Conservation (phyloP, 75 land plant genomes). For the Cupressus sempervirens region DNA sequence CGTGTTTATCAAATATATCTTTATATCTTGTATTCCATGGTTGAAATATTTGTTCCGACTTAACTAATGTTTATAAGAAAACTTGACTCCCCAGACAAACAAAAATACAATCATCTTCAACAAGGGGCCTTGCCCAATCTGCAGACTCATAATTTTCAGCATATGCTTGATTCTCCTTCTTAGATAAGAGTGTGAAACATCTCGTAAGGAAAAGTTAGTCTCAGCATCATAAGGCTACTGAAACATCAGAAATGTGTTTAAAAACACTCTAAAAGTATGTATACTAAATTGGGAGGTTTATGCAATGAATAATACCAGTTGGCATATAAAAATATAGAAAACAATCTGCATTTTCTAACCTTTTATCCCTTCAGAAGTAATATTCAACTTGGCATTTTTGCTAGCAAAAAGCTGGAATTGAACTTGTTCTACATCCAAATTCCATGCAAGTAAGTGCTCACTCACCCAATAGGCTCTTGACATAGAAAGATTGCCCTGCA, state of each 20-base stretch:
- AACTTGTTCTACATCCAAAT: conserved; percentile 35
- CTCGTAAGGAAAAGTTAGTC: not conserved
- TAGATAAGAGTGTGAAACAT: not conserved
- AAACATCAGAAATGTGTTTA: not conserved
- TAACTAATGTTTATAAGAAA: not conserved
- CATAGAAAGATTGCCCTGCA: conserved; percentile 54
- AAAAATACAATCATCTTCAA: not conserved
- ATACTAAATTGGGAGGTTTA: not conserved
- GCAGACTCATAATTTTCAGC: not conserved
- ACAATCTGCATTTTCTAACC: conserved; percentile 32
- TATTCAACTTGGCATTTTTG: conserved; percentile 38
- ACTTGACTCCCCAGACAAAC: no score
- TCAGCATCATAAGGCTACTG: not conserved
- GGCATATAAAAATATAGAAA: not conserved
- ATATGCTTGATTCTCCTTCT: not conserved
- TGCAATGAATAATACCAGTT: not conserved
- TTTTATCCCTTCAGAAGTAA: conserved; percentile 53
- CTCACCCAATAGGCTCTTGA: conserved; percentile 84
- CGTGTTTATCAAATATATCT: not conserved
- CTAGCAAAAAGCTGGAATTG: conserved; percentile 65
- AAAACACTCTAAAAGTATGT: not conserved
- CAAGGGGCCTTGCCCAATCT: not conserved
- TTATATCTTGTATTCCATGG: not conserved
- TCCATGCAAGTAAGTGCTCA: conserved; percentile 69
- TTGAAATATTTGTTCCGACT: not conserved